These are phyloP conservation scores for Madurella mycetomatis DNA, from an alignment of 2,329 filamentous ascomycete species.

Conservation along the genomic window DNA sequence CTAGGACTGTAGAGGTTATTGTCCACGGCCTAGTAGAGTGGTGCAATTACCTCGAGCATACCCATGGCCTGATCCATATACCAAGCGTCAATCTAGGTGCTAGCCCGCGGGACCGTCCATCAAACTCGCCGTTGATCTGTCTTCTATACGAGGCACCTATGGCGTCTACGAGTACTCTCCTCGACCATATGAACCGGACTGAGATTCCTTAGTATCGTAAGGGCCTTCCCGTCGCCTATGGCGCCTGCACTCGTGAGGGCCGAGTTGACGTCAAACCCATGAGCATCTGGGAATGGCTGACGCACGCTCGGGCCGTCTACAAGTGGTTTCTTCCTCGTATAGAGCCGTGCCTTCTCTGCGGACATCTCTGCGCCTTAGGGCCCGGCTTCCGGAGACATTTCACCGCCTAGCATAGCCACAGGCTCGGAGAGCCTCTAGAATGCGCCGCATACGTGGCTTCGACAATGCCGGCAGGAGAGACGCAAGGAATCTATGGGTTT, in stretches of 20 bases:
- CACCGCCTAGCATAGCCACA: slow-evolving; percentile 1
- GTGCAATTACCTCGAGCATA: slow-evolving; percentile 14
- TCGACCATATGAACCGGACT: slow-evolving; percentile 10
- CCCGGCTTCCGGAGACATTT: no score
- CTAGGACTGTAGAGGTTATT: slow-evolving; percentile 6
- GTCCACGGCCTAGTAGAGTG: slow-evolving; percentile 5
- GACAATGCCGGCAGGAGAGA: slow-evolving; percentile 8
- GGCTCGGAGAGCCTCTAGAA: slow-evolving; percentile 1
- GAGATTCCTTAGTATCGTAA: slow-evolving; percentile 13
- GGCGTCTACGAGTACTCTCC: slow-evolving; percentile 10
- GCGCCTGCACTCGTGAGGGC: slow-evolving; percentile 12
- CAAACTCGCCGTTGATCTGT: slow-evolving; percentile 11
- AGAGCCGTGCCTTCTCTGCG: slow-evolving; percentile 9
- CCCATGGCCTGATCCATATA: slow-evolving; percentile 12
- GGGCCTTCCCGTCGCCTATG: slow-evolving; percentile 4
- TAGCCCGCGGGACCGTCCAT: slow-evolving; percentile 3
- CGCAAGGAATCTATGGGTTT: slow-evolving; percentile 4
- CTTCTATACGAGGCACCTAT: slow-evolving; percentile 11
- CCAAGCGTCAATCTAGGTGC: slow-evolving; percentile 11
- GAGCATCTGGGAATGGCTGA: slow-evolving; percentile 12
- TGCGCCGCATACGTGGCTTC: slow-evolving; percentile 8
- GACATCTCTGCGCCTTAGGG: slow-evolving; percentile 8
- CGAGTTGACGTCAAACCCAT: slow-evolving; percentile 10
- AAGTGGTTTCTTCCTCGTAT: slow-evolving; percentile 7
- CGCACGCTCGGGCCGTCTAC: slow-evolving; percentile 7